Conservation (phyloP, 2,329 filamentous ascomycete genomes). For the Nakataea oryzae region DNA sequence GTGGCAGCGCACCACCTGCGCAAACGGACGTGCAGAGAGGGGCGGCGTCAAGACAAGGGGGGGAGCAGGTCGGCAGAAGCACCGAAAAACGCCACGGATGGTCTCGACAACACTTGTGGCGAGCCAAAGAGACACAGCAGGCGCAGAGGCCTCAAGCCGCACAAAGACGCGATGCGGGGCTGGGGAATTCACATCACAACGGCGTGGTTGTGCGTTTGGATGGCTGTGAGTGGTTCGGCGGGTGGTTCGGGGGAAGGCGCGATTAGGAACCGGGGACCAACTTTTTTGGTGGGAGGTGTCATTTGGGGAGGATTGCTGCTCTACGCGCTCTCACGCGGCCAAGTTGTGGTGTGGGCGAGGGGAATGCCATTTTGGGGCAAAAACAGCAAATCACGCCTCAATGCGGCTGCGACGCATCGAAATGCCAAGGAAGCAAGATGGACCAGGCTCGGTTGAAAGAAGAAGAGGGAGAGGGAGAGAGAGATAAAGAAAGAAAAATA, state of each 20-base stretch:
- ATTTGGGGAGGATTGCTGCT: not conserved
- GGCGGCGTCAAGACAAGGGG: not conserved
- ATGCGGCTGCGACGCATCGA: not conserved
- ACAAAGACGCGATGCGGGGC: not conserved
- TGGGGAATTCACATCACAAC: not conserved
- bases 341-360: not conserved
- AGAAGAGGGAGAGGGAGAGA: constrained; percentile 3
- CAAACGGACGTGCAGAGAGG: not conserved
- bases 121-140: not conserved
- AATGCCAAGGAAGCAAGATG: not conserved
- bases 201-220: not conserved
- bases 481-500: constrained; percentile 6
- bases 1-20: not conserved
- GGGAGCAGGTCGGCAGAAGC: not conserved
- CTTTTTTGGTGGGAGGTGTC: not conserved
- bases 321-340: too few relatives aligned
- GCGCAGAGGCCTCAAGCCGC: not conserved
- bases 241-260: not conserved
- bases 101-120: not conserved
- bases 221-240: not conserved
- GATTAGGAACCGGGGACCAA: not conserved
- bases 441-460: too few relatives aligned
- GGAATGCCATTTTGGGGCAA: not conserved
- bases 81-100: not conserved
- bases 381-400: not conserved